Conservation (phyloP, 129 eudicot species). For the Helichrysum umbraculigerum region DNA sequence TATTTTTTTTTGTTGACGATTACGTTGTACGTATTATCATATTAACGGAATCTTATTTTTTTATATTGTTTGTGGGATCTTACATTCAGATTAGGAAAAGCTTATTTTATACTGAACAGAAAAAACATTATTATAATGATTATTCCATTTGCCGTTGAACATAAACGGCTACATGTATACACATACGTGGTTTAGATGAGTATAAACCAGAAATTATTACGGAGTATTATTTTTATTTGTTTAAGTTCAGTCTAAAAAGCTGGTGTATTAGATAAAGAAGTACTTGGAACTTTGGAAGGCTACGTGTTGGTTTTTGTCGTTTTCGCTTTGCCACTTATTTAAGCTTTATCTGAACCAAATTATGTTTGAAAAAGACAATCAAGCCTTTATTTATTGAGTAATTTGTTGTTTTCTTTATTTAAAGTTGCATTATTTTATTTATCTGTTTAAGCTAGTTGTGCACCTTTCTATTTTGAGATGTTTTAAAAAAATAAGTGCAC, state of each 20-base stretch:
- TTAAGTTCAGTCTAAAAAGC: background rate
- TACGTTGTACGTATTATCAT: slow-evolving; percentile 19
- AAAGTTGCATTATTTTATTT: no score
- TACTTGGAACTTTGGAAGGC: background rate
- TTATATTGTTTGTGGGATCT: slow-evolving; percentile 1
- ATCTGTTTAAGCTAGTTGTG: no score
- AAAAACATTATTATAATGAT: background rate
- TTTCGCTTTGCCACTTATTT: slow-evolving; percentile 7
- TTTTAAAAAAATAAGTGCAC: no score
- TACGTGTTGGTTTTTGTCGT: slow-evolving; percentile 29
- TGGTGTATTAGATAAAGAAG: slow-evolving; percentile 4
- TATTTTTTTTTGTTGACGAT: background rate
- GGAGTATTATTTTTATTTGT: background rate
- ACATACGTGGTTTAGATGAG: background rate
- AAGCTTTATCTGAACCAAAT: slow-evolving; percentile 24
- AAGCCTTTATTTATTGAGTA: background rate
- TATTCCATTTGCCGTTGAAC: slow-evolving; percentile 11
- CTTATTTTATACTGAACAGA: background rate
- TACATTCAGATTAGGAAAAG: slow-evolving; percentile 18
- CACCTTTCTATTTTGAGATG: no score
- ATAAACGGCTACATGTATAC: slow-evolving; percentile 6
- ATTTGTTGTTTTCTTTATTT: background rate
- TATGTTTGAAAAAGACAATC: slow-evolving; percentile 8
- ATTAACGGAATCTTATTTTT: slow-evolving; percentile 12
- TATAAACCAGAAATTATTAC: background rate